Conservation (phyloP, 116 monocot genomes). For the Posidonia oceanica region DNA sequence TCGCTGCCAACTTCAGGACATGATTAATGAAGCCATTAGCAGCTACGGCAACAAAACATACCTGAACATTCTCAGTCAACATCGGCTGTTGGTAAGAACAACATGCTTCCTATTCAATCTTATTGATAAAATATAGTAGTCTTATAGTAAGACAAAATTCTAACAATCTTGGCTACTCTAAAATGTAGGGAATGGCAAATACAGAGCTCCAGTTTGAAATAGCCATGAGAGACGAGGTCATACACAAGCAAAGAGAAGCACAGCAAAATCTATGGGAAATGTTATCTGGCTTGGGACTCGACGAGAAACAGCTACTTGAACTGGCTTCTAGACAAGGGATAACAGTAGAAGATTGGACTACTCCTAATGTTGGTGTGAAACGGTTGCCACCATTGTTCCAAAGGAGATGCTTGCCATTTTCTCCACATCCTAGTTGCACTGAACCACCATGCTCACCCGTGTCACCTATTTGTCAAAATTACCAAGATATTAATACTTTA, state of each 20-base stretch:
- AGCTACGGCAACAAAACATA: slow-evolving; percentile 88
- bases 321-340: slow-evolving; percentile 78
- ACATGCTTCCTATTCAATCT: neutral
- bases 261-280: slow-evolving; percentile 79
- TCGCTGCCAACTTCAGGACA: slow-evolving; percentile 63
- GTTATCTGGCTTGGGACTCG: slow-evolving; percentile 70
- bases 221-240: slow-evolving; percentile 89
- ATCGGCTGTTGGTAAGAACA: slow-evolving; percentile 75
- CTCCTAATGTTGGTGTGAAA: slow-evolving; percentile 14
- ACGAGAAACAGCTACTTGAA: slow-evolving; percentile 60
- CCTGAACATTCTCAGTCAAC: slow-evolving; percentile 89
- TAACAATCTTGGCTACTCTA: neutral
- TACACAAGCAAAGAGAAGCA: slow-evolving; percentile 86
- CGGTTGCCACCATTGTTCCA: slow-evolving; percentile 14
- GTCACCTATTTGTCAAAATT: slow-evolving; percentile 37
- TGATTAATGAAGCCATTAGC: slow-evolving; percentile 90
- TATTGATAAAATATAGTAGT: neutral
- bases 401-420: slow-evolving; percentile 11
- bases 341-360: slow-evolving; percentile 60
- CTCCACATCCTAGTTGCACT: slow-evolving; percentile 6
- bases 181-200: slow-evolving; percentile 74
- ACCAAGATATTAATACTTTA: slow-evolving; percentile 36
- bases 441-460: slow-evolving; percentile 17
- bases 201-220: slow-evolving; percentile 96
- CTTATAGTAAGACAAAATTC: neutral